Conservation (phyloP, 2,329 filamentous ascomycete species). For the Gliomastix tumulicola region DNA sequence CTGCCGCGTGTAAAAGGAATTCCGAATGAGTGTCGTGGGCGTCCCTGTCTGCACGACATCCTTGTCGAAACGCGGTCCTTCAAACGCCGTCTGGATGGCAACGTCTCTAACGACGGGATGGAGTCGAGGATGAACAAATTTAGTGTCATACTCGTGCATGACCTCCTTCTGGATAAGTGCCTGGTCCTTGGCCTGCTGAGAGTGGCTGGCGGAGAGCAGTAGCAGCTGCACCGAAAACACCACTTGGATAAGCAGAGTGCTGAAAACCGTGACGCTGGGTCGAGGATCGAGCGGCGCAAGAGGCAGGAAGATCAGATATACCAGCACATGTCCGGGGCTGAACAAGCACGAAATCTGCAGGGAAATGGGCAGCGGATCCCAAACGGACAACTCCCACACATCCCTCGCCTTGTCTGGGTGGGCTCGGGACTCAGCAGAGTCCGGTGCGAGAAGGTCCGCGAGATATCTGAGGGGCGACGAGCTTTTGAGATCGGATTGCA, state of each 20-base stretch:
- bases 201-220: slow-evolving; percentile 65
- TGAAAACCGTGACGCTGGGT: slow-evolving; percentile 81
- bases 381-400: slow-evolving; percentile 91
- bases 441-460: slow-evolving; percentile 57
- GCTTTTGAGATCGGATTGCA: slow-evolving; percentile 73
- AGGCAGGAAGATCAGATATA: slow-evolving; percentile 85
- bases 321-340: slow-evolving; percentile 84
- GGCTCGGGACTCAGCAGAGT: slow-evolving; percentile 72
- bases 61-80: slow-evolving; percentile 29
- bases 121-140: slow-evolving; percentile 87
- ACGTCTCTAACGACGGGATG: slow-evolving; percentile 73
- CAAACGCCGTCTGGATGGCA: slow-evolving; percentile 65
- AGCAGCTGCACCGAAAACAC: slow-evolving; percentile 73
- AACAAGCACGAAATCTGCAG: slow-evolving; percentile 83
- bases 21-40: slow-evolving; percentile 58
- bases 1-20: slow-evolving; percentile 72
- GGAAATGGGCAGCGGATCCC: slow-evolving; percentile 85
- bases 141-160: slow-evolving; percentile 90
- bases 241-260: slow-evolving; percentile 67
- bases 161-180: slow-evolving; percentile 85
- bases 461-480: slow-evolving; percentile 75
- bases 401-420: slow-evolving; percentile 77
- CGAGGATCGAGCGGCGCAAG: slow-evolving; percentile 66
- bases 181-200: slow-evolving; percentile 79
- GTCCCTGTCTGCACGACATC: slow-evolving; percentile 43